Evolutionary conservation across 2,329 filamentous ascomycete species (phyloP).

Genomic region (Zymoseptoria crescenta): DNA sequence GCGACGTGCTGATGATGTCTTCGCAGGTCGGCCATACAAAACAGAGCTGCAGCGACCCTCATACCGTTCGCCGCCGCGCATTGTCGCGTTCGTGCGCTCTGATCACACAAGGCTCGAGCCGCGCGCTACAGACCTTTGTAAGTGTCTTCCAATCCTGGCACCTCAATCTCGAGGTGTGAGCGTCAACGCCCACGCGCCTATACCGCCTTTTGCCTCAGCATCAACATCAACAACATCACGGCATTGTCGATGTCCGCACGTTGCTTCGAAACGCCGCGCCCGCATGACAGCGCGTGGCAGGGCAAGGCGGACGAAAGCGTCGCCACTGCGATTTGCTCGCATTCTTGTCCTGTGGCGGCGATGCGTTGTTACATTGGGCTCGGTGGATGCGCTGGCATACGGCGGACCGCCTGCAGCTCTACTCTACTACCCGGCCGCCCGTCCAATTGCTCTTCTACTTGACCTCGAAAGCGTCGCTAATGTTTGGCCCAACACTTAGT

Average conservation of each 20-base stretch:
- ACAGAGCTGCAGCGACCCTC: not conserved
- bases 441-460: constrained; percentile 21
- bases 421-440: constrained; percentile 15
- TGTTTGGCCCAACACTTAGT: constrained; percentile 19
- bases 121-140: not conserved
- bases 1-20: constrained; percentile 1
- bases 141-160: not conserved
- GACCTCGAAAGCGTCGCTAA: constrained; percentile 21
- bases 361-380: constrained; percentile 22
- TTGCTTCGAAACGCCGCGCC: constrained; percentile 5
- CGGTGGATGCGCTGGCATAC: constrained; percentile 20
- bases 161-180: not conserved
- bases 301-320: constrained; percentile 10
- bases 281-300: constrained; percentile 18
- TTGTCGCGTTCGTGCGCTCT: not conserved
- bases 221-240: not conserved
- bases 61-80: not conserved
- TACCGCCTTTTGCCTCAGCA: not conserved
- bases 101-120: not conserved
- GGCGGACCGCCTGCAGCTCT: constrained; percentile 18
- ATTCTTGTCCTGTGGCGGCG: not conserved
- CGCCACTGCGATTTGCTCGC: constrained; percentile 4
- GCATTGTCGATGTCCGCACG: constrained; percentile 1
- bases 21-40: not conserved
- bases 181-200: not conserved